Conservation (phyloP, 805 yeast genomes). For the Wickerhamomyces chaumierensis region DNA sequence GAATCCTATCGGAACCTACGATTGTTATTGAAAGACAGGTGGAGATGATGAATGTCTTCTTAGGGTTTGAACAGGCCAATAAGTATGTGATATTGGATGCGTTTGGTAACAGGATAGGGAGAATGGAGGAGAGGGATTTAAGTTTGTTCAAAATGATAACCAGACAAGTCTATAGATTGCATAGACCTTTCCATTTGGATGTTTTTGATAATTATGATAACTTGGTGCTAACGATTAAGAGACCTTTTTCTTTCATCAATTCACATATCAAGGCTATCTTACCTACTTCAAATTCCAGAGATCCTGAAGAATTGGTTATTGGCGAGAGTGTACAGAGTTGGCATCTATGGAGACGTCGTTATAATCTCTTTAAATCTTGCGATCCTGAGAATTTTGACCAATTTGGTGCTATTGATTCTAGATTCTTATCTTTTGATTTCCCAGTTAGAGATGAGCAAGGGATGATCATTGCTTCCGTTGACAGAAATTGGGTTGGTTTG, state of each 20-base stretch:
- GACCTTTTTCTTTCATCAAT: conserved; percentile 84
- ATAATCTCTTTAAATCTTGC: conserved; percentile 55
- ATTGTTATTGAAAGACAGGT: conserved; percentile 79
- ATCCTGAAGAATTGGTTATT: conserved; percentile 35
- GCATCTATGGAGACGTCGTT: conserved; percentile 90
- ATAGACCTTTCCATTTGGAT: conserved; percentile 76
- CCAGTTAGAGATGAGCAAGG: conserved; percentile 55
- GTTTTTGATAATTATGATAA: conserved; percentile 57
- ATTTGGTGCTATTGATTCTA: conserved; percentile 81
- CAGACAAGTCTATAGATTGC: conserved; percentile 74
- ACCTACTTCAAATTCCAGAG: conserved; percentile 37
- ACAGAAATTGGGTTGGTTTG: conserved; percentile 90
- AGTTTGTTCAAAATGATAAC: conserved; percentile 45
- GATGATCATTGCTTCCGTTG: conserved; percentile 61
- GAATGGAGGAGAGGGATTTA: conserved; percentile 70
- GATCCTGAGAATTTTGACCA: conserved; percentile 42
- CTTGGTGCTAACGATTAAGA: conserved; percentile 48
- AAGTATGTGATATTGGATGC: conserved; percentile 64
- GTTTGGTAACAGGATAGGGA: conserved; percentile 65
- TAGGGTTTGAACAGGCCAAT: conserved; percentile 91
- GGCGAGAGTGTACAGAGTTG: conserved; percentile 90
- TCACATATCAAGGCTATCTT: conserved; percentile 69
- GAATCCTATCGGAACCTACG: conserved; percentile 67
- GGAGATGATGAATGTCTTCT: conserved; percentile 75
- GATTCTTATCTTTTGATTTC: conserved; percentile 78